Base-by-base conservation (phyloP, 805 yeast genomes). In the Candida fluviatilis region DNA sequence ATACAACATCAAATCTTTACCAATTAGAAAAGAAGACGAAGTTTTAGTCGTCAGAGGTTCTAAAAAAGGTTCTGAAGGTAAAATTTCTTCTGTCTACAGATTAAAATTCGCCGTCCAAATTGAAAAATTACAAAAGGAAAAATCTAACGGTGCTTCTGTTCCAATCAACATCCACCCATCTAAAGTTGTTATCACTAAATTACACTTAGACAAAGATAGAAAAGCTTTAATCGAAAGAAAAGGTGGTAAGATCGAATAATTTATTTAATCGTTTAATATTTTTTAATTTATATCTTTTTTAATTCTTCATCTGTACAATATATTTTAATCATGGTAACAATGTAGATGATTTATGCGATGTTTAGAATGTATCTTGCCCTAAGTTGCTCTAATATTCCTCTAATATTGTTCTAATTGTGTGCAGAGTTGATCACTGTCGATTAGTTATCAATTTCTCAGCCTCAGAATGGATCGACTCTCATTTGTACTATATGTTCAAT, bases 51-150 rank as follows among this genome's bases (percentile, higher is more conserved):
- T 84, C 71, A 91, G 99, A 78, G 99, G 99, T 69, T 86, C 98
- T 66, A 86, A 87, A 85, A 93, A 93, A 82, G 99, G 98, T 72
- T 89, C 91, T 62, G 99, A 91, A 80, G 99, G 99, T 76, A 87
- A 89, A 77, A 80, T 93, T 71, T 77, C 93, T 57, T 84, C 95
- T 54, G 98, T 91, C 59, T 93, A 93, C 96, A 91, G 99, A 85
- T 85, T 93, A 76, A 93, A 93, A 75, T 93, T 78, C 69, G 82
- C 95, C 60, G 80, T 93, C 58, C 98, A 91, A 77, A 84, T 93
- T 62, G 98, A 90, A 79, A 91, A 91, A 80, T 79, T 93, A 71
- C 82, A 91, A 77, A 85, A 83, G 78, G 98, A 93, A 78, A 93
- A 93, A 81, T 88, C 95, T 57, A 85, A 83, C 78, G 98, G 97